phyloP scores from a whole-genome alignment of 129 eudicot species.

The Artemisia tridentata region DNA sequence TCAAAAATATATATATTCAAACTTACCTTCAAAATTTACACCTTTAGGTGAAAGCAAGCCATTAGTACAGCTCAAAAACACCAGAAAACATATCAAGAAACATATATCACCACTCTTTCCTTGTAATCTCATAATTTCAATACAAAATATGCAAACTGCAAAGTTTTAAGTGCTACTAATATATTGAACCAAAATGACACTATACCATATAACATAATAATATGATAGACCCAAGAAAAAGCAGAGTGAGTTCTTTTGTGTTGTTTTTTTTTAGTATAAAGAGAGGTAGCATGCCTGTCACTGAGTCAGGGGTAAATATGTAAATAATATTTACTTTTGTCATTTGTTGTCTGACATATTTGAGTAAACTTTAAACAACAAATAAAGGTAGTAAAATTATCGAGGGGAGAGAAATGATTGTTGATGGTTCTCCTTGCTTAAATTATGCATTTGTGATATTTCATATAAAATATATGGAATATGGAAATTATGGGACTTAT shows the following conservation, averaged over 20 bases:
- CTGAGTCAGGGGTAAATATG: slow-evolving; percentile 56
- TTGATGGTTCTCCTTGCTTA: slow-evolving; percentile 40
- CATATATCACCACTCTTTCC: slow-evolving; percentile 36
- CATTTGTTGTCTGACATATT: slow-evolving; percentile 29
- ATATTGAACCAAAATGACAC: slow-evolving; percentile 23
- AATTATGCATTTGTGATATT: slow-evolving; percentile 30
- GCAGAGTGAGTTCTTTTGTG: slow-evolving; percentile 42
- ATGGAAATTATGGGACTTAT: slow-evolving; percentile 39
- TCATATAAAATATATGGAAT: slow-evolving; percentile 24
- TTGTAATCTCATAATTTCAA: slow-evolving; percentile 39
- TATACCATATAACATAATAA: slow-evolving; percentile 35
- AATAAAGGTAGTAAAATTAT: slow-evolving; percentile 37
- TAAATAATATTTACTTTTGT: slow-evolving; percentile 30
- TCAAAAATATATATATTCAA: slow-evolving; percentile 1
- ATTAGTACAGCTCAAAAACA: slow-evolving; percentile 41
- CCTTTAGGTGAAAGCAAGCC: slow-evolving; percentile 91
- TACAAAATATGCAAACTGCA: neutral
- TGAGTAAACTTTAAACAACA: slow-evolving; percentile 48
- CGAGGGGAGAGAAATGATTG: slow-evolving; percentile 41
- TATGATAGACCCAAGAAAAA: slow-evolving; percentile 48
- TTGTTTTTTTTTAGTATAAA: slow-evolving; percentile 50
- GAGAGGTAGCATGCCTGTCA: slow-evolving; percentile 84
- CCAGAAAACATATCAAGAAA: slow-evolving; percentile 44
- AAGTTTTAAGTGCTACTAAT: neutral
- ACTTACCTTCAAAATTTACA: slow-evolving; percentile 95